phyloP scores from a whole-genome alignment of 805 yeast genomes.

The Myxozyma neotropica region DNA sequence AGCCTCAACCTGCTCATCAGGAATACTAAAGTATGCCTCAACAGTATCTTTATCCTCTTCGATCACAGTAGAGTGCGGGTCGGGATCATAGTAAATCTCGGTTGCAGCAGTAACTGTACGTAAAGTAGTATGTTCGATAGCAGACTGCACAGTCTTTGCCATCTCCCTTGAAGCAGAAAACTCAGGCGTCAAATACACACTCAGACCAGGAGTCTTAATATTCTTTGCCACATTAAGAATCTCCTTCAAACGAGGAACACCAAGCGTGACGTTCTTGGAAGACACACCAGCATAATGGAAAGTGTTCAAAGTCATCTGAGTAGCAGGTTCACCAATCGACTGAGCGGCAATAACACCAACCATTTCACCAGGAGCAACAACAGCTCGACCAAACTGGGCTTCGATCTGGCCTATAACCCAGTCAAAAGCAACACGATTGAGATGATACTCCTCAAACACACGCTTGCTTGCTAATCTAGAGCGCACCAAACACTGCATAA shows the following conservation, averaged over 20 bases:
- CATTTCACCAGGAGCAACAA: constrained; percentile 98
- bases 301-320: constrained; percentile 96
- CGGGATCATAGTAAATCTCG: constrained; percentile 97
- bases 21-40: constrained; percentile 94
- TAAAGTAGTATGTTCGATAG: constrained; percentile 93
- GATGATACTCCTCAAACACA: constrained; percentile 84
- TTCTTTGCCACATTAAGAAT: constrained; percentile 97
- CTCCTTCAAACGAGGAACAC: constrained; percentile 97
- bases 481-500: constrained; percentile 89
- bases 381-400: constrained; percentile 85
- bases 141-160: constrained; percentile 94
- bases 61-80: constrained; percentile 94
- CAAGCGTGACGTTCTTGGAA: constrained; percentile 91
- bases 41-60: constrained; percentile 97
- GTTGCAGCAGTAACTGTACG: constrained; percentile 96
- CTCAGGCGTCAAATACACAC: constrained; percentile 84
- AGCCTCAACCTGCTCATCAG: constrained; percentile 96
- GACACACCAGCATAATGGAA: constrained; percentile 99
- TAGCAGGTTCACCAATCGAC: constrained; percentile 97
- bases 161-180: constrained; percentile 85
- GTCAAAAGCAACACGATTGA: constrained; percentile 83
- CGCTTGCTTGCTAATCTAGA: constrained; percentile 91
- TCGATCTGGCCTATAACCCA: constrained; percentile 97
- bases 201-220: constrained; percentile 98
- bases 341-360: constrained; percentile 98